phyloP scores from a whole-genome alignment of 176 grass and related monocot species.

The Alloteropsis semialata region DNA sequence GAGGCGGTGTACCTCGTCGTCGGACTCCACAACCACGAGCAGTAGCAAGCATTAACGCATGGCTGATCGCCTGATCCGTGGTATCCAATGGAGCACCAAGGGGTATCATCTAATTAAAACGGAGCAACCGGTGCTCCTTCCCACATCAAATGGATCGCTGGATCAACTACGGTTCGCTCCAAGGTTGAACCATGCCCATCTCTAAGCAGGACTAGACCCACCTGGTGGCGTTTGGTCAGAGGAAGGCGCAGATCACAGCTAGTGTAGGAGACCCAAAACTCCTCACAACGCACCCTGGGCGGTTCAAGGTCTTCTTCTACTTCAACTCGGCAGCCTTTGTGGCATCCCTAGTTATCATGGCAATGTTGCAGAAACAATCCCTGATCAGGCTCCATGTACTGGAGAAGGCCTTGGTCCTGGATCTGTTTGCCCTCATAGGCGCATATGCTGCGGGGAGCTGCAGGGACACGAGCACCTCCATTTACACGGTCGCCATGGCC shows the following conservation, averaged over 20 bases:
- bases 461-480: neutral
- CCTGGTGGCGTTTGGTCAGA: constrained; percentile 34
- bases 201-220: too few species aligned
- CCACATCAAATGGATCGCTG: too few species aligned
- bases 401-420: neutral
- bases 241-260: neutral
- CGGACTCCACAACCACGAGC: too few species aligned
- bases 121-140: too few species aligned
- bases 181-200: too few species aligned
- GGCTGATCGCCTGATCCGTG: too few species aligned
- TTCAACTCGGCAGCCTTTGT: too few species aligned
- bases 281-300: neutral
- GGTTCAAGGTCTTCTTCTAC: constrained; percentile 34
- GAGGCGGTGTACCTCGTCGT: too few species aligned
- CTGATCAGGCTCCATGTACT: neutral
- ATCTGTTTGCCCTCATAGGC: constrained; percentile 29
- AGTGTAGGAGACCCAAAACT: neutral
- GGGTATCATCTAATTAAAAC: too few species aligned
- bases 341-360: constrained; percentile 27
- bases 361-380: neutral
- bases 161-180: too few species aligned
- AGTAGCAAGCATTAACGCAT: too few species aligned
- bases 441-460: constrained; percentile 21
- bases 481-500: constrained; percentile 1
- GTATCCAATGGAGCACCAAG: too few species aligned